Evolutionary conservation across 306 rosid species (phyloP), one percentile per base, ranked within the genome.

Genomic region (Boehmeria nivea): DNA sequence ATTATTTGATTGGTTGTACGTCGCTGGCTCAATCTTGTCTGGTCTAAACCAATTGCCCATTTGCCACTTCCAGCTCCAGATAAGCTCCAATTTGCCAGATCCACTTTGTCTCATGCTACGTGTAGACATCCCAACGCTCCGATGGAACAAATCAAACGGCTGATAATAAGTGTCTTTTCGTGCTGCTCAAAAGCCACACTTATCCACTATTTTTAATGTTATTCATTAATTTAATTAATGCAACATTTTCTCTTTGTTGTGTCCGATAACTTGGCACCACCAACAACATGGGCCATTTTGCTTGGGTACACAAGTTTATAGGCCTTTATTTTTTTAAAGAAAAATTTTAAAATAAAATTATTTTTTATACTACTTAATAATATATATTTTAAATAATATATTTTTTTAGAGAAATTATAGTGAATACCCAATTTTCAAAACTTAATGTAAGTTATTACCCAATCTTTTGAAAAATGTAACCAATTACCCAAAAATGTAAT

Each of bases 51-150:
- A 22, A 38, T 22, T 12, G 48, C 48, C 28, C 18, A 14, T 13
- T 27, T 56, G 61, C 49, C 44, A 34, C 44, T 18, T 20, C 40
- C 43, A 54, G 59, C 21, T 36, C 60, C 61, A 57, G 61, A 39
- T 57, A 39, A 57, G 61, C 36, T 37, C 48, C 60, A 21, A 50
- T 49, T 9, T 19, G 33, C 21, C 47, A 39, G 49, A 25, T 14
- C 20, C 45, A 12, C 57, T 52, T 25, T 1, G 27, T 3, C 11
- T 4, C 1, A 2, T 34, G 48, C 0, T 17, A 39, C 61, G 61
- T 57, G 48, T 21, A 33, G 13, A 0, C 8, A 57, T 21, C 33
- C n/a, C n/a, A 5, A 14, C 24, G 12, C 0, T 14, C 48, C 1
- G 42, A 22, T 40, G 19, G 16, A 13, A 6, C 3, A 13, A 3